These are phyloP conservation scores for Paecilomyces dactylethromorphus DNA, from an alignment of 2,329 filamentous ascomycete genomes.

Conservation along the genomic window DNA sequence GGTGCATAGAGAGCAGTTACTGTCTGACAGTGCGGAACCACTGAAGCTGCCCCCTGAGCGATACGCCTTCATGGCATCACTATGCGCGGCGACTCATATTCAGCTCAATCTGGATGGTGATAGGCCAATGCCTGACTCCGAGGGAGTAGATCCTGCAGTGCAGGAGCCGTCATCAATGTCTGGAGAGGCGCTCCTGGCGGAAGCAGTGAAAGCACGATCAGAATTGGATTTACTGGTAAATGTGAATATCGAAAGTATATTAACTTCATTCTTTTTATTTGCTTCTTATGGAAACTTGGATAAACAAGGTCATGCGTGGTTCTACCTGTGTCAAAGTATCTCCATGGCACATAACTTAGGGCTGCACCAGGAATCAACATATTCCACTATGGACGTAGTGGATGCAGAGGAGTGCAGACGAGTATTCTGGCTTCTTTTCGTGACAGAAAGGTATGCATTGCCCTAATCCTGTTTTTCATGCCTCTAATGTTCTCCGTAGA, in stretches of 20 bases:
- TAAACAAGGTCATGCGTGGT: slow-evolving; percentile 72
- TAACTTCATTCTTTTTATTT: slow-evolving; percentile 75
- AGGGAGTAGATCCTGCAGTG: slow-evolving; percentile 41
- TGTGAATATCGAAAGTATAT: slow-evolving; percentile 36
- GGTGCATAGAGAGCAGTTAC: slow-evolving; percentile 27
- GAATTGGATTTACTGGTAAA: slow-evolving; percentile 35
- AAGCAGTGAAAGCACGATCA: slow-evolving; percentile 45
- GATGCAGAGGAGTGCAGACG: slow-evolving; percentile 60
- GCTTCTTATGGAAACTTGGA: slow-evolving; percentile 66
- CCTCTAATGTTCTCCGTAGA: slow-evolving; percentile 29
- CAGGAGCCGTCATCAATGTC: slow-evolving; percentile 54
- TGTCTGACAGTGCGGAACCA: slow-evolving; percentile 43
- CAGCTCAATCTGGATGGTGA: slow-evolving; percentile 35
- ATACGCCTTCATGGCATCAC: slow-evolving; percentile 35
- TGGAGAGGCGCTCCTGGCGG: slow-evolving; percentile 61
- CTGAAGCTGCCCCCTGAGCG: slow-evolving; percentile 40
- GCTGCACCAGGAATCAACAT: slow-evolving; percentile 43
- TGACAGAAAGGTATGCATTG: slow-evolving; percentile 57
- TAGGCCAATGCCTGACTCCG: slow-evolving; percentile 14
- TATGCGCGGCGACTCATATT: slow-evolving; percentile 40
- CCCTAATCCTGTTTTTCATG: not conserved
- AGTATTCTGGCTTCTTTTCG: slow-evolving; percentile 67
- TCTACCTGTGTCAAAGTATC: slow-evolving; percentile 67
- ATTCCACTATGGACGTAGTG: slow-evolving; percentile 39
- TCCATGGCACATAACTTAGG: slow-evolving; percentile 51